phyloP scores from a whole-genome alignment of 1,284 basidiomycete species.

The Pyrrhoderma noxium region DNA sequence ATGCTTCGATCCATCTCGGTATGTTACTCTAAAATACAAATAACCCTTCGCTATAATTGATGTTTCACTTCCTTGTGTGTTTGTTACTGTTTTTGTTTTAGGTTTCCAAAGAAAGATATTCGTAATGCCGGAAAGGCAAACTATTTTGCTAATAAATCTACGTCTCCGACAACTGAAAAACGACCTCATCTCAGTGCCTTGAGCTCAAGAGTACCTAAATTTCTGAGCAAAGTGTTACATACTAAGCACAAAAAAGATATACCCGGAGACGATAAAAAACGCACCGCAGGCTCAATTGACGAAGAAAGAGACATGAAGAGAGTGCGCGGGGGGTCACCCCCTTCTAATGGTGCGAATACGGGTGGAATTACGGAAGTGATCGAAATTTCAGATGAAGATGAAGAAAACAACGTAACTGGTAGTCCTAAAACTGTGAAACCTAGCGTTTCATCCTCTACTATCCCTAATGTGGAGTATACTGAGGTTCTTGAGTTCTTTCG shows the following conservation, averaged over 20 bases:
- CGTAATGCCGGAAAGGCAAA: slow-evolving; percentile 1
- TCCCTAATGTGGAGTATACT: slow-evolving; percentile 25
- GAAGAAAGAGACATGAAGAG: slow-evolving; percentile 24
- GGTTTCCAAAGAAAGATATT: slow-evolving; percentile 6
- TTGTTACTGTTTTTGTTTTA: not conserved
- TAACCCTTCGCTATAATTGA: slow-evolving; percentile 13
- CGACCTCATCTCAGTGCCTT: not conserved
- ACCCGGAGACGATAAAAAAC: slow-evolving; percentile 19
- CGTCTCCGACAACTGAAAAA: slow-evolving; percentile 12
- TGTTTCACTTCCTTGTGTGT: not conserved
- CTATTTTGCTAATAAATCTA: slow-evolving; percentile 20
- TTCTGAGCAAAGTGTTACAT: too few relatives aligned
- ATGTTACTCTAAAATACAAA: slow-evolving; percentile 21
- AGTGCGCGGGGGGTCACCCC: slow-evolving; percentile 19
- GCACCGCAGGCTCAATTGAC: slow-evolving; percentile 9
- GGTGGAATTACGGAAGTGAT: slow-evolving; percentile 30
- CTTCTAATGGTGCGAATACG: slow-evolving; percentile 6
- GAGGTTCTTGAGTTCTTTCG: slow-evolving; percentile 43
- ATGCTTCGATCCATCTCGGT: slow-evolving; percentile 76
- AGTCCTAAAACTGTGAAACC: slow-evolving; percentile 1
- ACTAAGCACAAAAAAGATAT: too few relatives aligned
- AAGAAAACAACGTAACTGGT: slow-evolving; percentile 16
- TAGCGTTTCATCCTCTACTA: not conserved
- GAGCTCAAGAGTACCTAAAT: slow-evolving; percentile 1
- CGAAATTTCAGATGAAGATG: slow-evolving; percentile 30